A percentile compares a stretch with the other conserved stretches of the same genome.
Conservation (phyloP, 2,329 filamentous ascomycete genomes). For the Penicillium hordei region DNA sequence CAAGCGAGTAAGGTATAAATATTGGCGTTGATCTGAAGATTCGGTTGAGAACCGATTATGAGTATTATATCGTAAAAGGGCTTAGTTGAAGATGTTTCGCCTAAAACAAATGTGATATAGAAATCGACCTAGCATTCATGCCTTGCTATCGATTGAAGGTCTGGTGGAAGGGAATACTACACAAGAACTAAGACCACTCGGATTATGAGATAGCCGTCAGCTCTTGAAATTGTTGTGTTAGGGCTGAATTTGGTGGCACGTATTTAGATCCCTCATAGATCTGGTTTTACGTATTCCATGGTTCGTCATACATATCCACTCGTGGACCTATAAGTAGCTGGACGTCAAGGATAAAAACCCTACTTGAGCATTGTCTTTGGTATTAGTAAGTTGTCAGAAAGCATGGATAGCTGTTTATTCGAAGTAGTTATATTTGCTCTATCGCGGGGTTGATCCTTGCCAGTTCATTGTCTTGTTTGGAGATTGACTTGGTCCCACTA, state of each 20-base stretch:
- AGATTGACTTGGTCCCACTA: background rate
- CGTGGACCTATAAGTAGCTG: background rate
- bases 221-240: background rate
- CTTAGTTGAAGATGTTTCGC: background rate
- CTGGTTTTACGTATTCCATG: too few species aligned
- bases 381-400: background rate
- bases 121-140: background rate
- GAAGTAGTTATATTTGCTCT: background rate
- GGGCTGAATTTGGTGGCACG: background rate
- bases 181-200: background rate
- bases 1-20: background rate
- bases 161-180: background rate
- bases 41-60: too few species aligned
- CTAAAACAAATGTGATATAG: background rate
- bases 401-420: background rate
- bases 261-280: background rate
- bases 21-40: background rate
- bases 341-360: background rate
- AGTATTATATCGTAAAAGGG: too few species aligned
- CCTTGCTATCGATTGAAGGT: background rate
- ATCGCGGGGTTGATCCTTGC: background rate
- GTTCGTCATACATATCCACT: too few species aligned
- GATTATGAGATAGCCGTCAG: background rate
- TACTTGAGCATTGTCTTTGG: background rate
- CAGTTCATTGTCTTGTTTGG: background rate